These are phyloP conservation scores for Castanopsis chinensis DNA, from an alignment of 306 rosid species.

Conservation along the genomic window DNA sequence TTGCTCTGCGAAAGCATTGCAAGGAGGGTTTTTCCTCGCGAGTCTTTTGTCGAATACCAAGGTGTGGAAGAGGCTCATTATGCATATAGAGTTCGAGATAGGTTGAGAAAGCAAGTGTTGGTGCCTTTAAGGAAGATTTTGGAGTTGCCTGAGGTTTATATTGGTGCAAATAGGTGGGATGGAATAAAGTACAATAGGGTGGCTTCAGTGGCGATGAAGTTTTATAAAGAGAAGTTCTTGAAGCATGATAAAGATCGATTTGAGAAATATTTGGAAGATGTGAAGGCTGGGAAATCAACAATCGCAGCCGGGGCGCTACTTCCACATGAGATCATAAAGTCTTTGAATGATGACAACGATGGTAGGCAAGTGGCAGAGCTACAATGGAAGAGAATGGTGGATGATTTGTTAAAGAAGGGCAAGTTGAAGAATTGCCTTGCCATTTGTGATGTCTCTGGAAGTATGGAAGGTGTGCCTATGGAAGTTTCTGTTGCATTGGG, in stretches of 20 bases:
- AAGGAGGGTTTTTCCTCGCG: slow-evolving; percentile 50
- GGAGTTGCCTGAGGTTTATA: slow-evolving; percentile 72
- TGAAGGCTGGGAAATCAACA: slow-evolving; percentile 35
- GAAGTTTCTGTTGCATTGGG: slow-evolving; percentile 67
- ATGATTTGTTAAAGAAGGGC: slow-evolving; percentile 44
- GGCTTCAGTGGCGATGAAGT: slow-evolving; percentile 63
- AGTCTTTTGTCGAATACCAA: slow-evolving; percentile 41
- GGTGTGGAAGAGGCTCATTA: slow-evolving; percentile 69
- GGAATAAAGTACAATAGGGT: slow-evolving; percentile 56
- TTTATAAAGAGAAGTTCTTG: slow-evolving; percentile 45
- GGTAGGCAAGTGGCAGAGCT: slow-evolving; percentile 46
- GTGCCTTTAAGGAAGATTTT: slow-evolving; percentile 58
- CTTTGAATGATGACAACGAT: slow-evolving; percentile 4
- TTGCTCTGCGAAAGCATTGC: slow-evolving; percentile 67
- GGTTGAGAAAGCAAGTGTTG: slow-evolving; percentile 61
- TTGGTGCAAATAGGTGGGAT: slow-evolving; percentile 56
- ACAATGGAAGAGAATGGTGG: slow-evolving; percentile 75
- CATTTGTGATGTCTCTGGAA: slow-evolving; percentile 58
- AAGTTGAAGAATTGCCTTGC: slow-evolving; percentile 50
- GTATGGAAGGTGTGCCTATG: slow-evolving; percentile 55
- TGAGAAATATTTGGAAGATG: slow-evolving; percentile 42
- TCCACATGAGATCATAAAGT: slow-evolving; percentile 51
- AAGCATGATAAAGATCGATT: slow-evolving; percentile 59
- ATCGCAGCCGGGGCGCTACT: slow-evolving; percentile 67
- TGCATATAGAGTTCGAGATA: slow-evolving; percentile 62